Percentiles rank a stretch among this genome's conserved stretches.
These are phyloP conservation scores for Poronia punctata DNA, from an alignment of 495 filamentous ascomycete species.

Conservation along the genomic window DNA sequence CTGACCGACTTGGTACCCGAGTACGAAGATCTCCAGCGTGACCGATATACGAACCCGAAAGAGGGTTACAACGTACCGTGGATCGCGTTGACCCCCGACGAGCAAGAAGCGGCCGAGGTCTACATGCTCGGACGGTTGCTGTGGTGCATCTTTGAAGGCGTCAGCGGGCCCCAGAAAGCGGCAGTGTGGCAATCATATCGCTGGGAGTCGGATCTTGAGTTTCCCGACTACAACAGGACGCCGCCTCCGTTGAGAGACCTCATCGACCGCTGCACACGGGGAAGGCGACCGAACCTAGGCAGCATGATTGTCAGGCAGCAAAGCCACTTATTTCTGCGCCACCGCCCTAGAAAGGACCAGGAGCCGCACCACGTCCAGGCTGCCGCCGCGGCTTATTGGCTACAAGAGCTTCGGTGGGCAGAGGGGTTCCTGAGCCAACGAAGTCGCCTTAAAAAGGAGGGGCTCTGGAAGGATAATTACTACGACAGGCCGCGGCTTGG, in stretches of 20 bases:
- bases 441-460: slow-evolving; percentile 20
- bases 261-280: slow-evolving; percentile 38
- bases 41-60: slow-evolving; percentile 29
- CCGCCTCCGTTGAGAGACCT: slow-evolving; percentile 31
- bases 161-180: slow-evolving; percentile 37
- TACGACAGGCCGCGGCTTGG: slow-evolving; percentile 31
- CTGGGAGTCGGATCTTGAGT: slow-evolving; percentile 41
- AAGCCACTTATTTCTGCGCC: slow-evolving; percentile 31
- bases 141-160: slow-evolving; percentile 49
- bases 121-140: slow-evolving; percentile 46
- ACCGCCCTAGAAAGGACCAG: slow-evolving; percentile 12
- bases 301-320: slow-evolving; percentile 28
- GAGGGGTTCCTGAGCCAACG: slow-evolving; percentile 31
- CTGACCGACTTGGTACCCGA: slow-evolving; percentile 31
- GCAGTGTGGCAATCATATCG: slow-evolving; percentile 44
- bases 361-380: slow-evolving; percentile 22
- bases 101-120: slow-evolving; percentile 43
- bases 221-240: slow-evolving; percentile 33
- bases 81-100: slow-evolving; percentile 32
- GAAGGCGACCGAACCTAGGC: slow-evolving; percentile 29
- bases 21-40: slow-evolving; percentile 30
- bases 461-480: slow-evolving; percentile 37
- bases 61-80: slow-evolving; percentile 41
- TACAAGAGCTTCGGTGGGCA: slow-evolving; percentile 31
- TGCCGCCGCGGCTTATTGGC: slow-evolving; percentile 35